phyloP scores from a whole-genome alignment of 805 yeast genomes.

The Brettanomyces custersianus region DNA sequence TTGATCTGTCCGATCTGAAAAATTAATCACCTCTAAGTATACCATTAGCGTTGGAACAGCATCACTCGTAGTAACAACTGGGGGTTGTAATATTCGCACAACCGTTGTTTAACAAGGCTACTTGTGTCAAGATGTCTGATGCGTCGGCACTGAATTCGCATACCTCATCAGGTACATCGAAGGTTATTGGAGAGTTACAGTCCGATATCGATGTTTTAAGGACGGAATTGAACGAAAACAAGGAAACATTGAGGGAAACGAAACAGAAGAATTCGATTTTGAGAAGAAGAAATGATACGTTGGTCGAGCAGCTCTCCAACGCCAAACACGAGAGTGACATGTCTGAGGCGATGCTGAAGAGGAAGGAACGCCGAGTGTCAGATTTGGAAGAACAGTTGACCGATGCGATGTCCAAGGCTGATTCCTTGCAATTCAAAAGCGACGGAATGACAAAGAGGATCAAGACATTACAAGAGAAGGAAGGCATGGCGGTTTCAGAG shows the following conservation, averaged over 20 bases:
- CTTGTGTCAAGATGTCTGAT: too few species aligned
- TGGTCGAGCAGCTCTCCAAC: conserved; percentile 57
- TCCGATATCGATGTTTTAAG: conserved; percentile 22
- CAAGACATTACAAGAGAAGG: conserved; percentile 37
- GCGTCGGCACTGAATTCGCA: too few species aligned
- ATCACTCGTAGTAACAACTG: too few species aligned
- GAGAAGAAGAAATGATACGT: conserved; percentile 40
- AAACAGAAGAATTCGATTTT: conserved; percentile 40
- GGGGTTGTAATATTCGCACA: too few species aligned
- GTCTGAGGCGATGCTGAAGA: conserved; percentile 53
- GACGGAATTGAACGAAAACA: conserved; percentile 13
- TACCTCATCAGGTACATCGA: conserved; percentile 17
- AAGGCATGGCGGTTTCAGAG: conserved; percentile 38
- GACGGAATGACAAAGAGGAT: conserved; percentile 43
- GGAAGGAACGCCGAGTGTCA: conserved; percentile 60
- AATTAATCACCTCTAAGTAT: too few species aligned
- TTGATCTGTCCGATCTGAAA: too few species aligned
- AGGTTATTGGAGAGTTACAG: conserved; percentile 25
- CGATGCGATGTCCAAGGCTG: conserved; percentile 37
- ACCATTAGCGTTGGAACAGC: too few species aligned
- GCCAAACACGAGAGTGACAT: conserved; percentile 74
- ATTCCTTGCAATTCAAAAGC: conserved; percentile 38
- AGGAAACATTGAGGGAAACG: conserved; percentile 33
- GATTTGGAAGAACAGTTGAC: conserved; percentile 56
- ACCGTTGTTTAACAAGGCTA: too few species aligned